Base-by-base conservation (phyloP, 1,139 yeast species). In the Martiniozyma asiatica region DNA sequence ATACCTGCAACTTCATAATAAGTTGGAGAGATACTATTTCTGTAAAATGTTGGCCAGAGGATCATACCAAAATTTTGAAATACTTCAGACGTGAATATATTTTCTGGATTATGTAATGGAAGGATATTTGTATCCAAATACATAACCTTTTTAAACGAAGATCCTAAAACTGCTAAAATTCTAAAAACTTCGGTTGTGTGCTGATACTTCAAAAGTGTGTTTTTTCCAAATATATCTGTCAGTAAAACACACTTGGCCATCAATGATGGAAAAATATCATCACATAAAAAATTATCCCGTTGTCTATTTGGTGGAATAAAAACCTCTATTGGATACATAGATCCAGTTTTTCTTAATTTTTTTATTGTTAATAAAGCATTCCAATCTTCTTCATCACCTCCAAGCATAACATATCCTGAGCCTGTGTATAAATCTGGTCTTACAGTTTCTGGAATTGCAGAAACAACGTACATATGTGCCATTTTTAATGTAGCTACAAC, bases 31-130 rank as follows among this genome's bases (percentile, higher is more conserved):
- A 74, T 68, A 1, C 75, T 63, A 41, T 85, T 61, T 33, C 67
- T 58, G 82, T 84, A 76, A 35, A 68, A 69, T 47, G 75, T 84
- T 4, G 85, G 85, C 87, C 87, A 77, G 8, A 75, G 38, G 5
- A 65, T 53, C 40, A 65, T 40, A 3, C 65, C 65, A 27, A 46
- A 43, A n/a, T 50, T 44, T 9, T 41, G 26, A 37, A 49, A 61
- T 6, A 61, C 47, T 11, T 50, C 41, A 5, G 58, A 48, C 3
- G 46, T 46, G 36, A 69, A 72, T 20, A 74, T 48, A 35, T 58
- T 52, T 38, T 76, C 82, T 14, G 74, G 63, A 37, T 70, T 66
- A 24, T 49, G 56, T 25, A 73, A 59, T 7, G 84, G 78, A 45
- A 73, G 65, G 40, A 73, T 65, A 48, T 77, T 85, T 2, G 82